Evolutionary conservation across 2,329 filamentous ascomycete genomes (phyloP).

Genomic region (Nemania serpens): DNA sequence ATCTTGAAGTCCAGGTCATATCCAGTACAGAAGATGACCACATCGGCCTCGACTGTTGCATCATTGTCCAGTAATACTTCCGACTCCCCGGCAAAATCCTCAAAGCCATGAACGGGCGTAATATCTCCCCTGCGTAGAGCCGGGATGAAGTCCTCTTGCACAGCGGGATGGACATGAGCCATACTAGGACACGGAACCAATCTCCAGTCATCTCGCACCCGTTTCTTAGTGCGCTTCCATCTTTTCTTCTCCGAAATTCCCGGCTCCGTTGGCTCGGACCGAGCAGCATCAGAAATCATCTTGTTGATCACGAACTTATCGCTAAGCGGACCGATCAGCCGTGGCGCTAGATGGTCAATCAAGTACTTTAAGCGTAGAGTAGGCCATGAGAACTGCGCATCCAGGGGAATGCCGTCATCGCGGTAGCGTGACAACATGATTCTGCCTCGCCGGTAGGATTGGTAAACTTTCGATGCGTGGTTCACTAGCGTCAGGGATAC

Average conservation of each 20-base stretch:
- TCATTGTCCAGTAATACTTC: constrained; percentile 27
- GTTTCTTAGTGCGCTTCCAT: constrained; percentile 15
- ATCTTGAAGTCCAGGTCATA: constrained; percentile 31
- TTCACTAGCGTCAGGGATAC: constrained; percentile 18
- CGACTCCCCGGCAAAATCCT: constrained; percentile 26
- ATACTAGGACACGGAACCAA: constrained; percentile 28
- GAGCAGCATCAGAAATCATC: constrained; percentile 31
- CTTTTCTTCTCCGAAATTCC: constrained; percentile 10
- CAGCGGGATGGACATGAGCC: constrained; percentile 26
- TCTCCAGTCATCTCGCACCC: constrained; percentile 28
- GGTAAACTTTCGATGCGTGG: constrained; percentile 28
- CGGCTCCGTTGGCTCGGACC: constrained; percentile 17
- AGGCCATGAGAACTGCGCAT: constrained; percentile 28
- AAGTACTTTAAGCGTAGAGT: constrained; percentile 31
- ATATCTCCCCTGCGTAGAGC: constrained; percentile 26
- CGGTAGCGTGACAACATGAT: constrained; percentile 28
- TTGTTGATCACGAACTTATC: constrained; percentile 28
- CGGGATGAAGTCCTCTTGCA: constrained; percentile 33
- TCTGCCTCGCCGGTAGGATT: constrained; percentile 28
- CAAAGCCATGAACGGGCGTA: constrained; percentile 27
- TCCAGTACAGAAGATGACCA: constrained; percentile 33
- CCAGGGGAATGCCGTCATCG: constrained; percentile 28
- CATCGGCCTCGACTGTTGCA: constrained; percentile 28
- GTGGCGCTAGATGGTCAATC: constrained; percentile 28
- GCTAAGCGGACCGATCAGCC: constrained; percentile 22